A percentile compares a stretch with the other conserved stretches of the same genome.
Evolutionary conservation across 768 basidiomycete genomes (phyloP).

Genomic region (Kondoa subrosea): DNA sequence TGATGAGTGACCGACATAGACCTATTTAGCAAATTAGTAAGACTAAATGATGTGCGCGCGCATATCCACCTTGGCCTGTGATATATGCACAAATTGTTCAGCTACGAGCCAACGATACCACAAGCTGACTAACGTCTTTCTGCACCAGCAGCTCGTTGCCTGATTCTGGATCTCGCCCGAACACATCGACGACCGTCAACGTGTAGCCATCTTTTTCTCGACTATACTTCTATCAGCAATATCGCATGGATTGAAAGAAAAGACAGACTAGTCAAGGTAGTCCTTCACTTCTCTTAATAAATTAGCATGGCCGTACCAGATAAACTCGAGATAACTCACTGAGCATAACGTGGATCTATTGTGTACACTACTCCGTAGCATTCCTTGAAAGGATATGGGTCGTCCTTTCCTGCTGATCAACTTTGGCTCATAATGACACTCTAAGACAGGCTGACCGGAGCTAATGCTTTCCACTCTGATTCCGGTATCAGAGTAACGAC

Average conservation of each 20-base stretch:
- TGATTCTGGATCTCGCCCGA: background rate
- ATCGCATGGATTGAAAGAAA: background rate
- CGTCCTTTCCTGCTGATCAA: background rate
- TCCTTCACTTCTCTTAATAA: slow-evolving; percentile 12
- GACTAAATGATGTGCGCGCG: background rate
- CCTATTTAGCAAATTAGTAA: background rate
- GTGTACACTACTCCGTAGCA: slow-evolving; percentile 11
- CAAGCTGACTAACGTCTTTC: slow-evolving; percentile 6
- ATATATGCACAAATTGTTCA: background rate
- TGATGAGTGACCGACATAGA: slow-evolving; percentile 4
- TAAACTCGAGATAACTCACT: background rate
- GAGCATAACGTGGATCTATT: slow-evolving; percentile 14
- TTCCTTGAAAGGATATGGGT: background rate
- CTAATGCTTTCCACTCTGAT: slow-evolving; percentile 13
- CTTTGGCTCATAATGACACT: slow-evolving; percentile 9
- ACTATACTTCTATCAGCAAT: background rate
- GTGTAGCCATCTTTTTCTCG: slow-evolving; percentile 19
- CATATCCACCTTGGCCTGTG: background rate
- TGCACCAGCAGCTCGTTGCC: slow-evolving; percentile 9
- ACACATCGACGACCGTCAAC: slow-evolving; percentile 14
- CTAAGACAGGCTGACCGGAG: slow-evolving; percentile 8
- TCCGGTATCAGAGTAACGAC: slow-evolving; percentile 16
- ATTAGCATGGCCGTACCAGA: background rate
- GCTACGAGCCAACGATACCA: background rate
- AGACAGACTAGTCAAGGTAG: slow-evolving; percentile 12